Conservation (phyloP, 345 rosid genomes). For the Hirschfeldia incana region DNA sequence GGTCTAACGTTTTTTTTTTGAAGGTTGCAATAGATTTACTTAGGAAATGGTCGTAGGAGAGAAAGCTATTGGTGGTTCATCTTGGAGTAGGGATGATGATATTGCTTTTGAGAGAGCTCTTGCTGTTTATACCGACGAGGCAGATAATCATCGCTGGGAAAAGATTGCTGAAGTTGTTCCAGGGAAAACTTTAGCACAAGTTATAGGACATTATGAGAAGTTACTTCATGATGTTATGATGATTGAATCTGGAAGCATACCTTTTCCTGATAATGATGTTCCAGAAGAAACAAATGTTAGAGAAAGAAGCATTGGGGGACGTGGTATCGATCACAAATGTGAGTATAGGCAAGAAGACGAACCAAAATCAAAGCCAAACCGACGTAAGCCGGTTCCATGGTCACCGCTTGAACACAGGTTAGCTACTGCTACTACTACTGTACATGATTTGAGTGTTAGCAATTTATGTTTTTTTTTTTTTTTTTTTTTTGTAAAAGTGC, state of each 20-base stretch:
- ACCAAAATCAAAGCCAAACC: conserved; percentile 69
- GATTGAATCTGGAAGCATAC: conserved; percentile 80
- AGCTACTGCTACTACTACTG: not conserved
- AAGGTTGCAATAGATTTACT: conserved; percentile 19
- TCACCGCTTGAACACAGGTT: conserved; percentile 78
- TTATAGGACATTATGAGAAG: conserved; percentile 59
- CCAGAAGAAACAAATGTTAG: conserved; percentile 54
- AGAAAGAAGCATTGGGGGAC: conserved; percentile 46
- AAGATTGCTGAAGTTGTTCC: conserved; percentile 62
- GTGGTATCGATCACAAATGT: conserved; percentile 38
- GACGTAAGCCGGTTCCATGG: conserved; percentile 84
- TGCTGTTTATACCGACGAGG: conserved; percentile 57
- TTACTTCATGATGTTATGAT: conserved; percentile 59
- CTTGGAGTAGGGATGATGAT: conserved; percentile 78
- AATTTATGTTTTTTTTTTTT: too few species aligned
- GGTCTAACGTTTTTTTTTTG: not conserved
- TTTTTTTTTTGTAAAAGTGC: too few species aligned
- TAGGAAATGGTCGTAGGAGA: conserved; percentile 48
- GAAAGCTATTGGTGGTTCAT: conserved; percentile 51
- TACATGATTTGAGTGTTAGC: not conserved
- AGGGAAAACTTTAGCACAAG: conserved; percentile 65
- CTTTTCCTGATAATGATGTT: conserved; percentile 56
- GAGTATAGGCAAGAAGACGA: conserved; percentile 55
- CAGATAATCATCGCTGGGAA: conserved; percentile 43
- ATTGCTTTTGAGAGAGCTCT: conserved; percentile 81